Evolutionary conservation across 352 stramenopile species (phyloP).

Genomic region (Paralagenidium karlingii): DNA sequence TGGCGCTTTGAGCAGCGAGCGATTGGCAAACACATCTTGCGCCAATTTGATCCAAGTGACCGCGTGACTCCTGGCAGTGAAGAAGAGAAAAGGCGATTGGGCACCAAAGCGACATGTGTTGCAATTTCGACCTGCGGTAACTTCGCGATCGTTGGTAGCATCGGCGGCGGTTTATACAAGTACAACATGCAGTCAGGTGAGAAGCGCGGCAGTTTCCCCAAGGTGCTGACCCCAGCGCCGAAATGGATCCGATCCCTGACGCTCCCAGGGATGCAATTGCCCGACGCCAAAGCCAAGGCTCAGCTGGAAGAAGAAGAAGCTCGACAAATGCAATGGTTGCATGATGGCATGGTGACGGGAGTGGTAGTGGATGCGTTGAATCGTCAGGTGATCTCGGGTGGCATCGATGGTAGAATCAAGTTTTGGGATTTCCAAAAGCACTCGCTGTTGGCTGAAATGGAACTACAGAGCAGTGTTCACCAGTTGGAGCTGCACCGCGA

Average conservation of each 20-base stretch:
- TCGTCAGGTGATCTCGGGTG: conserved; percentile 57
- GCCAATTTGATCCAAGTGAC: conserved; percentile 72
- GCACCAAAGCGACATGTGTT: conserved; percentile 55
- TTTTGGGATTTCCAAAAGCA: conserved; percentile 87
- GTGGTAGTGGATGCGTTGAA: conserved; percentile 85
- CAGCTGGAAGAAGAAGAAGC: conserved; percentile 1
- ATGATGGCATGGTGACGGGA: conserved; percentile 73
- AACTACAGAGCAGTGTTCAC: conserved; percentile 51
- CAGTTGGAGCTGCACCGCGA: conserved; percentile 80
- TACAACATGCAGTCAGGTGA: conserved; percentile 96
- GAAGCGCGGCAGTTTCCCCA: conserved; percentile 83
- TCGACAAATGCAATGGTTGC: conserved; percentile 16
- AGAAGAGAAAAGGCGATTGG: conserved; percentile 47
- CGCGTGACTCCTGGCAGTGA: conserved; percentile 37
- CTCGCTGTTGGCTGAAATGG: conserved; percentile 40
- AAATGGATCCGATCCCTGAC: conserved; percentile 54
- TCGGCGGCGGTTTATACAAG: conserved; percentile 86
- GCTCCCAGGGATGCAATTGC: conserved; percentile 32
- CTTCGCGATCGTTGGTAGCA: conserved; percentile 88
- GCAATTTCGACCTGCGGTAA: conserved; percentile 89
- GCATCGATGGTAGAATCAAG: conserved; percentile 81
- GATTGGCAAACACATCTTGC: conserved; percentile 90
- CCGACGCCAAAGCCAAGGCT: conserved; percentile 9
- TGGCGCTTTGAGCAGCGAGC: conserved; percentile 88
- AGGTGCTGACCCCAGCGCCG: conserved; percentile 46